Conservation (phyloP, 148 eudicot species). For the Spergularia bocconei region DNA sequence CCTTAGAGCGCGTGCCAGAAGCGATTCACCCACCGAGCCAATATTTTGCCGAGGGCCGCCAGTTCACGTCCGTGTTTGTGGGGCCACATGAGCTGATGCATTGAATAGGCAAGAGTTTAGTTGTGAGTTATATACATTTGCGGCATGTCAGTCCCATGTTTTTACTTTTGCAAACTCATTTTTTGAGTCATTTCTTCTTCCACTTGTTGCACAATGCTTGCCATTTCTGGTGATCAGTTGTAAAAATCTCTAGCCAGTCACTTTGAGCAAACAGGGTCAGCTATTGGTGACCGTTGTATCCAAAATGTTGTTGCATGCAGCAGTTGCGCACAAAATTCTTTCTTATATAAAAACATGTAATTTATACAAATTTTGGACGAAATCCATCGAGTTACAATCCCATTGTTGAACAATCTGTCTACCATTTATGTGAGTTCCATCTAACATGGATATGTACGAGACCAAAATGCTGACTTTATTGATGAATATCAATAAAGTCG, state of each 20-base stretch:
- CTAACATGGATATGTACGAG: too few species aligned
- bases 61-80: constrained; percentile 73
- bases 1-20: constrained; percentile 83
- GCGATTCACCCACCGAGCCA: constrained; percentile 65
- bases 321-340: too few species aligned
- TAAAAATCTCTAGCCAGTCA: neutral
- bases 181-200: neutral
- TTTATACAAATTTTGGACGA: too few species aligned
- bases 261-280: too few species aligned
- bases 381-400: too few species aligned
- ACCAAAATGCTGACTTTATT: too few species aligned
- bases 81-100: constrained; percentile 40
- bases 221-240: neutral
- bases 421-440: too few species aligned
- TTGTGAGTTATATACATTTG: neutral
- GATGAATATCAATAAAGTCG: too few species aligned
- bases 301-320: neutral
- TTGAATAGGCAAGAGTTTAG: neutral
- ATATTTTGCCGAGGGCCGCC: constrained; percentile 94
- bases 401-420: too few species aligned
- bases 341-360: too few species aligned
- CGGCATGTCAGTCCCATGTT: neutral
- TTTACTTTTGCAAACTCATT: neutral
- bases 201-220: neutral
- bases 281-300: neutral